Percentiles rank a stretch among this genome's conserved stretches.
Evolutionary conservation across 2,329 filamentous ascomycete genomes (phyloP).

Genomic region (Phoma sp.): DNA sequence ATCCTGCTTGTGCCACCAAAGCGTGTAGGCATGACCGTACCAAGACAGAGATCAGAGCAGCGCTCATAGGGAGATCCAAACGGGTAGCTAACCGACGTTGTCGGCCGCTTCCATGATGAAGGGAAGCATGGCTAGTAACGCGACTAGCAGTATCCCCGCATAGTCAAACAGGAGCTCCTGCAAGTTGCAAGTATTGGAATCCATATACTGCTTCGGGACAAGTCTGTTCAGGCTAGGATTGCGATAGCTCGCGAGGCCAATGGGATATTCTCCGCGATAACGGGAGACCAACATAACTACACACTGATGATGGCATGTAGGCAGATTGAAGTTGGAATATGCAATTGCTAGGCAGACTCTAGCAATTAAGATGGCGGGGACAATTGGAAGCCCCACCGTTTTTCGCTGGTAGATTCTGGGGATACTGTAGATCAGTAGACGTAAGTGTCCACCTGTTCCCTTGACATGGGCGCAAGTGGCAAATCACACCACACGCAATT

Average conservation of each 20-base stretch:
- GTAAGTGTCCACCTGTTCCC: slow-evolving; percentile 9
- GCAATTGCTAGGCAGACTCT: slow-evolving; percentile 3
- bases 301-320: not conserved
- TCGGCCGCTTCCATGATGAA: not conserved
- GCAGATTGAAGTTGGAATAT: not conserved
- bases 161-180: slow-evolving; percentile 1
- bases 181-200: slow-evolving; percentile 2
- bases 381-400: slow-evolving; percentile 6
- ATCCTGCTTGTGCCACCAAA: not conserved
- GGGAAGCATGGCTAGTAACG: not conserved
- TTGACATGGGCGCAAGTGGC: slow-evolving; percentile 2
- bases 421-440: not conserved
- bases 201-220: not conserved
- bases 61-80: not conserved
- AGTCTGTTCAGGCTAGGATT: not conserved
- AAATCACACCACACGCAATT: not conserved
- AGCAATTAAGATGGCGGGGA: slow-evolving; percentile 3
- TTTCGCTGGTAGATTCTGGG: slow-evolving; percentile 3
- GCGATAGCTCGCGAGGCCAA: not conserved
- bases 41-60: slow-evolving; percentile 1
- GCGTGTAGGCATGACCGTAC: not conserved
- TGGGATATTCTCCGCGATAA: slow-evolving; percentile 6
- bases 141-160: slow-evolving; percentile 4
- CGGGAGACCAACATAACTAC: not conserved
- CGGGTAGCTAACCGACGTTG: slow-evolving; percentile 7